Conservation (phyloP, 805 yeast species). For the Wickerhamomyces tratensis region DNA sequence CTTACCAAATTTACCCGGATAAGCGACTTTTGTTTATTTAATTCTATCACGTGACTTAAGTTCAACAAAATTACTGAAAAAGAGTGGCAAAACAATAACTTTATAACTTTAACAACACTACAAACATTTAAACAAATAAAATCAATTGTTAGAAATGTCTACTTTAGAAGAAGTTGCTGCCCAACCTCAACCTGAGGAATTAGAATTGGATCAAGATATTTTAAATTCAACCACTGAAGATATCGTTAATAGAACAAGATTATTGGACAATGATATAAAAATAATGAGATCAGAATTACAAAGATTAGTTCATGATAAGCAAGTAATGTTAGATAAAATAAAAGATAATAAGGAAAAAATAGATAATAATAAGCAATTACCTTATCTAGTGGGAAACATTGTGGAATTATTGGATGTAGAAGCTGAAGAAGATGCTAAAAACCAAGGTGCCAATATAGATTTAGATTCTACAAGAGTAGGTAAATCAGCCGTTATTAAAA, state of each 20-base stretch:
- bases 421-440: constrained; percentile 70
- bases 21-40: too few relatives aligned
- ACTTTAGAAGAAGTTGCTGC: constrained; percentile 69
- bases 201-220: constrained; percentile 76
- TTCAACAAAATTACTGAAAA: too few relatives aligned
- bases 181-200: constrained; percentile 32
- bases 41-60: too few relatives aligned
- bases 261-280: constrained; percentile 90
- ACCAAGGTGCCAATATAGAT: constrained; percentile 92
- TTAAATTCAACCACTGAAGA: constrained; percentile 70
- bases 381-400: constrained; percentile 92
- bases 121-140: too few relatives aligned
- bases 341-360: constrained; percentile 95
- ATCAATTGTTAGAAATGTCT: constrained; percentile 38
- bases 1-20: too few relatives aligned
- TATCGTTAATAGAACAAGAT: constrained; percentile 72
- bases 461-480: constrained; percentile 86
- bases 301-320: constrained; percentile 84
- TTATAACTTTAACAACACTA: too few relatives aligned
- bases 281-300: constrained; percentile 89
- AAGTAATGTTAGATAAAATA: constrained; percentile 86
- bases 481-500: constrained; percentile 96
- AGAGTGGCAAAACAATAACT: too few relatives aligned
- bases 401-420: constrained; percentile 88
- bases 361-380: constrained; percentile 89